A percentile compares a stretch with the other conserved stretches of the same genome.
Conservation (phyloP, 2,329 filamentous ascomycete species). For the Cercospora janseana region DNA sequence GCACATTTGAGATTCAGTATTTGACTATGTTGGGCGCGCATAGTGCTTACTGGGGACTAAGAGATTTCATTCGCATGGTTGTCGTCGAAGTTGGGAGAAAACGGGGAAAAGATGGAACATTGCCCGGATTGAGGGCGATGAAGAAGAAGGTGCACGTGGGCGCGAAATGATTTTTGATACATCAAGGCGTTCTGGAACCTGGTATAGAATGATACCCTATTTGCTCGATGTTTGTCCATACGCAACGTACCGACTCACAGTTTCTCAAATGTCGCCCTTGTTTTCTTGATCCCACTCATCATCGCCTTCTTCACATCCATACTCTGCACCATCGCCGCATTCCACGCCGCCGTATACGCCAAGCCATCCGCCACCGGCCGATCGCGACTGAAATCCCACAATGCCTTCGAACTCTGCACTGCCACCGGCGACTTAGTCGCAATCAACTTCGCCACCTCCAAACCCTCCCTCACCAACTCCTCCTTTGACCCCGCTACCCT, state of each 20-base stretch:
- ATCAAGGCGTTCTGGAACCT: neutral
- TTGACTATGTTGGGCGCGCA: constrained; percentile 96
- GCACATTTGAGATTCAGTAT: constrained; percentile 91
- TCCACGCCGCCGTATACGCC: constrained; percentile 27
- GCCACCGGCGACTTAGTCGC: constrained; percentile 83
- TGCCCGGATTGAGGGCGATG: constrained; percentile 54
- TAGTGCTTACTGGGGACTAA: constrained; percentile 86
- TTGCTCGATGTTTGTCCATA: too few relatives aligned
- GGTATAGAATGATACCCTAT: constrained; percentile 7
- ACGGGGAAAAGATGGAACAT: constrained; percentile 62
- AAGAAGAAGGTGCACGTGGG: constrained; percentile 55
- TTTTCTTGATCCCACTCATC: constrained; percentile 27
- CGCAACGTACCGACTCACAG: too few relatives aligned
- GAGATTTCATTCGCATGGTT: constrained; percentile 85
- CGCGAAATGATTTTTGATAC: neutral
- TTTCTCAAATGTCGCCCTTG: constrained; percentile 28
- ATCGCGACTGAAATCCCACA: constrained; percentile 78
- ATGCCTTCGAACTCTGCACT: constrained; percentile 80
- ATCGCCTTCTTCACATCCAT: constrained; percentile 28
- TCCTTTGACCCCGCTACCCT: constrained; percentile 61
- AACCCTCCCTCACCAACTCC: constrained; percentile 59
- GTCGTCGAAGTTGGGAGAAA: constrained; percentile 81
- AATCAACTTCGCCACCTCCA: constrained; percentile 64
- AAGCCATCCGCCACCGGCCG: constrained; percentile 64
- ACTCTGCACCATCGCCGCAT: constrained; percentile 27